Evolutionary conservation across 768 basidiomycete species (phyloP).

Genomic region (Mycena galericulata): DNA sequence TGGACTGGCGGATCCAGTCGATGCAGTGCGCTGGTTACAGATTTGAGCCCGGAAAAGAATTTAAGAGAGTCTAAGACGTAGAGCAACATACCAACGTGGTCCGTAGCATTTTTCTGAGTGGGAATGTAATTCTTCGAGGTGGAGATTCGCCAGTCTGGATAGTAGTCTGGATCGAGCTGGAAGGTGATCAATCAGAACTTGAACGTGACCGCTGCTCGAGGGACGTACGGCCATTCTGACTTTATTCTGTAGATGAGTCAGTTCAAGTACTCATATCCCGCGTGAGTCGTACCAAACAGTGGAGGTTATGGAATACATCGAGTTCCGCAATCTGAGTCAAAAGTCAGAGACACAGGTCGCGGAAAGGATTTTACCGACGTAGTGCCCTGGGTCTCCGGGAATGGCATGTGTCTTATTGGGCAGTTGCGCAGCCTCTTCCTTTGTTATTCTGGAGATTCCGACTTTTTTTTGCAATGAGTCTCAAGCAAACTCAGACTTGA

Average conservation of each 20-base stretch:
- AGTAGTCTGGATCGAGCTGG: neutral
- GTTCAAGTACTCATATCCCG: neutral
- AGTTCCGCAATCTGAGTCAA: conserved; percentile 28
- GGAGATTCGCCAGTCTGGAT: conserved; percentile 14
- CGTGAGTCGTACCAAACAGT: conserved; percentile 13
- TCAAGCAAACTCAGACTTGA: neutral
- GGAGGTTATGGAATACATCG: conserved; percentile 29
- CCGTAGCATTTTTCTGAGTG: conserved; percentile 19
- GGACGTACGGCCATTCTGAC: conserved; percentile 28
- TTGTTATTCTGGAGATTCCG: conserved; percentile 18
- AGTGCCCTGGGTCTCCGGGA: too few relatives aligned
- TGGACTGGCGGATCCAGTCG: conserved; percentile 17
- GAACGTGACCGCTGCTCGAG: neutral
- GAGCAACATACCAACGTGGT: too few relatives aligned
- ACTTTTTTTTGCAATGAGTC: neutral
- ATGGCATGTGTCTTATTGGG: conserved; percentile 32
- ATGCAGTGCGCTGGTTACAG: conserved; percentile 24
- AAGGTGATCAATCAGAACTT: neutral
- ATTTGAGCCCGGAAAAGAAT: too few relatives aligned
- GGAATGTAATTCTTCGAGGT: conserved; percentile 26
- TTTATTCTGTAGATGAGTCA: conserved; percentile 15
- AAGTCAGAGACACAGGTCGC: too few relatives aligned
- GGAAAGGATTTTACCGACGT: too few relatives aligned
- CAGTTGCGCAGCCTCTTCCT: conserved; percentile 26
- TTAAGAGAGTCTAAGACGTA: too few relatives aligned